Conservation (phyloP, 768 basidiomycete species). For the Lentinula sp. region DNA sequence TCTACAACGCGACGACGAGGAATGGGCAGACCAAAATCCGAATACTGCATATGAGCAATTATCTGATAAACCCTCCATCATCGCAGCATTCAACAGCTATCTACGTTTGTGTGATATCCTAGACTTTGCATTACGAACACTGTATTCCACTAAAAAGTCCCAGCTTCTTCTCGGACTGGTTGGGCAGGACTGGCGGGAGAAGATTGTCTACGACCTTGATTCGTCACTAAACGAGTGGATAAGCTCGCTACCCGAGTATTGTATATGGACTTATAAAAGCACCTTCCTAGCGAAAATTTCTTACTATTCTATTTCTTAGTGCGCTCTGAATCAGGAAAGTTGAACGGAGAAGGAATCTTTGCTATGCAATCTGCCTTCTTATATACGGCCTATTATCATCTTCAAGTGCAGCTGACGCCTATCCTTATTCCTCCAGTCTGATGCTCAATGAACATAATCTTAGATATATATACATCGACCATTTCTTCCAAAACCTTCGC, state of each 20-base stretch:
- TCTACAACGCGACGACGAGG: constrained; percentile 51
- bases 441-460: not conserved
- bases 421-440: not conserved
- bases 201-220: constrained; percentile 9
- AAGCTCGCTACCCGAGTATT: constrained; percentile 37
- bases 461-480: constrained; percentile 7
- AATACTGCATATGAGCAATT: constrained; percentile 7
- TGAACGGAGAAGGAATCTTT: not conserved
- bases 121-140: constrained; percentile 5
- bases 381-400: not conserved
- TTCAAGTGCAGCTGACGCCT: not conserved
- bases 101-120: constrained; percentile 7
- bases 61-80: constrained; percentile 1
- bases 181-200: constrained; percentile 6
- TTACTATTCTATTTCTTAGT: not conserved
- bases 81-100: constrained; percentile 2
- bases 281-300: not conserved
- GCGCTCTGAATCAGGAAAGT: constrained; percentile 3
- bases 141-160: constrained; percentile 7
- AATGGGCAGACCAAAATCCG: constrained; percentile 27
- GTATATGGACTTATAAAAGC: constrained; percentile 16
- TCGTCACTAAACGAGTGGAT: constrained; percentile 49
- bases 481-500: constrained; percentile 3
- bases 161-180: constrained; percentile 22
- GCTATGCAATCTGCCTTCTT: constrained; percentile 8